phyloP scores from a whole-genome alignment of 805 yeast species.

The Candida hungchunana region DNA sequence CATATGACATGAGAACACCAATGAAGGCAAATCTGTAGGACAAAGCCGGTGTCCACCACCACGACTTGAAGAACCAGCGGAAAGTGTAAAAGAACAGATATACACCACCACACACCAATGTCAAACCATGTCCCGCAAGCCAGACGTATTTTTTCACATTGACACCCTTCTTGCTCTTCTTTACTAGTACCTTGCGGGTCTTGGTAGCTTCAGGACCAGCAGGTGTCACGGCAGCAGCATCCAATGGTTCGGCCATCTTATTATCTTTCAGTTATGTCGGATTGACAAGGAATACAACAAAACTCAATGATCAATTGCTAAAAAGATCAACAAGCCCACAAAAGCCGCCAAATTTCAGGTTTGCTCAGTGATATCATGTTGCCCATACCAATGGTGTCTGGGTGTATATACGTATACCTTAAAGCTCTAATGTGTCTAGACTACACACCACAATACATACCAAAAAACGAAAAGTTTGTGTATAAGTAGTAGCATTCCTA shows the following conservation, averaged over 20 bases:
- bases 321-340: too few relatives aligned
- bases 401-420: too few relatives aligned
- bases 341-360: too few relatives aligned
- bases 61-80: constrained; percentile 27
- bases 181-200: constrained; percentile 33
- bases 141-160: constrained; percentile 46
- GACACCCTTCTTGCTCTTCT: constrained; percentile 30
- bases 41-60: constrained; percentile 43
- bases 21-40: constrained; percentile 50
- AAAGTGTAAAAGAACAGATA: constrained; percentile 31
- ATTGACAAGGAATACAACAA: too few relatives aligned
- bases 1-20: constrained; percentile 51
- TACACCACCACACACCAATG: constrained; percentile 40
- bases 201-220: constrained; percentile 17
- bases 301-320: too few relatives aligned
- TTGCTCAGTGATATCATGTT: too few relatives aligned
- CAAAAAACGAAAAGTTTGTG: too few relatives aligned
- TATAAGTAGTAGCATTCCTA: too few relatives aligned
- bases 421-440: too few relatives aligned
- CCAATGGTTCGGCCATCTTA: constrained; percentile 13
- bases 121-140: constrained; percentile 51
- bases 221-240: constrained; percentile 12
- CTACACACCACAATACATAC: too few relatives aligned
- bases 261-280: too few relatives aligned
- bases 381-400: too few relatives aligned